Evolutionary conservation across 163 green algal species (phyloP), one percentile per base, ranked within the genome.

Genomic region (Chlamydomonas reinhardtii): DNA sequence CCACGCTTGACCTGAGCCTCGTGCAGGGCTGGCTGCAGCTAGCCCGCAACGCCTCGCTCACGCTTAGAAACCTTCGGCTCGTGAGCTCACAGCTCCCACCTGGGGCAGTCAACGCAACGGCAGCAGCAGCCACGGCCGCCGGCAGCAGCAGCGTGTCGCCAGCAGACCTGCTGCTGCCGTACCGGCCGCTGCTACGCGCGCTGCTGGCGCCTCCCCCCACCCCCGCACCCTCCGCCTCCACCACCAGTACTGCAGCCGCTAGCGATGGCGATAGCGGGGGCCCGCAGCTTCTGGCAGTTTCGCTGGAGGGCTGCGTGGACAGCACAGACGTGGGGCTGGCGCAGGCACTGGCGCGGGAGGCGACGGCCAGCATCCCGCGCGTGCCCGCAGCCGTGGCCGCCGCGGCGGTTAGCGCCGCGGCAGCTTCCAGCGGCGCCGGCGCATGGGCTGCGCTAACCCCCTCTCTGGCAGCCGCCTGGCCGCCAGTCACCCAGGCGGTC

Each of bases 221-320:
- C 48, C 16, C 27, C 66, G 3, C 52, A 17, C 9, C 2, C n/a
- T 4, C 35, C 4, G 22, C 32, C 2, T 4, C 37, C 15, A 27
- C 25, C 1, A 5, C 62, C 4, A 3, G 19, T 14, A 4, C 24
- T 15, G 24, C 62, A 22, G 24, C 62, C 62, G 24, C 62, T 32
- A n/a, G n/a, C n/a, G n/a, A n/a, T n/a, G n/a, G n/a, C n/a, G n/a
- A n/a, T n/a, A 32, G 27, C 65, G 39, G 5, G 5, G 61, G 61
- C 61, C 35, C 43, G 17, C 76, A 31, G 27, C 52, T 71, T 20
- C 68, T 61, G 3, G 37, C 34, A 16, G 68, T 77, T 17, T 72
- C 52, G 1, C 32, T 85, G 5, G 68, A 78, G 48, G 68, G 34
- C 11, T 85, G 77, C 77, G 16, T 85, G 20, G 77, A 85, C n/a